Evolutionary conservation across 768 basidiomycete genomes (phyloP).

Genomic region (Dictyophora rubrovolvata): DNA sequence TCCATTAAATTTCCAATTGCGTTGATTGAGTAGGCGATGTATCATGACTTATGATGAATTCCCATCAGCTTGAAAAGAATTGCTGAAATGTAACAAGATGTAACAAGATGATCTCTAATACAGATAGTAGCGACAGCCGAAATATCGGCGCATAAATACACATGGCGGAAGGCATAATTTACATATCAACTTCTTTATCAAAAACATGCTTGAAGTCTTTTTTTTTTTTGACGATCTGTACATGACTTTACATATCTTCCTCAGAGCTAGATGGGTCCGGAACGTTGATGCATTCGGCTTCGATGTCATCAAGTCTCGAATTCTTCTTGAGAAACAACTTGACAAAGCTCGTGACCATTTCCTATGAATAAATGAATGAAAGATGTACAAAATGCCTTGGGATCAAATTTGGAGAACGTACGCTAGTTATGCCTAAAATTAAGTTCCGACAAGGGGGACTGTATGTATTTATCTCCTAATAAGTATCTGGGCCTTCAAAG

Average conservation of each 20-base stretch:
- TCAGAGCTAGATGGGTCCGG: not conserved
- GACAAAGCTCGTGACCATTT: not conserved
- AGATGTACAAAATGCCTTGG: not conserved
- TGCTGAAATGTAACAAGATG: no score
- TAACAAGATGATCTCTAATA: no score
- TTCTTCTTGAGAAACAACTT: not conserved
- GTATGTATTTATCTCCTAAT: not conserved
- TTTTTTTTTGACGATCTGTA: not conserved
- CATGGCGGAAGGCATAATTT: no score
- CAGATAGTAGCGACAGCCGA: no score
- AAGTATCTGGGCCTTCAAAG: not conserved
- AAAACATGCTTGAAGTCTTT: no score
- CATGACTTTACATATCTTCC: not conserved
- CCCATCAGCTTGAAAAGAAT: no score
- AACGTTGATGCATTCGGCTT: not conserved
- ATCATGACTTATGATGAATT: no score
- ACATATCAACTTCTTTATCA: no score
- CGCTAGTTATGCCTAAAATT: not conserved
- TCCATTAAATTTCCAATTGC: no score
- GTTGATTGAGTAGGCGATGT: no score
- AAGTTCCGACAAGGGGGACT: constrained; percentile 1
- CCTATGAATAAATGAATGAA: not conserved
- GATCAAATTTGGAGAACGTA: not conserved
- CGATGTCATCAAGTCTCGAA: not conserved
- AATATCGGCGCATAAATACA: no score